These are phyloP conservation scores for Craterostigma plantagineum DNA, from an alignment of 257 asterid genomes.

Conservation along the genomic window DNA sequence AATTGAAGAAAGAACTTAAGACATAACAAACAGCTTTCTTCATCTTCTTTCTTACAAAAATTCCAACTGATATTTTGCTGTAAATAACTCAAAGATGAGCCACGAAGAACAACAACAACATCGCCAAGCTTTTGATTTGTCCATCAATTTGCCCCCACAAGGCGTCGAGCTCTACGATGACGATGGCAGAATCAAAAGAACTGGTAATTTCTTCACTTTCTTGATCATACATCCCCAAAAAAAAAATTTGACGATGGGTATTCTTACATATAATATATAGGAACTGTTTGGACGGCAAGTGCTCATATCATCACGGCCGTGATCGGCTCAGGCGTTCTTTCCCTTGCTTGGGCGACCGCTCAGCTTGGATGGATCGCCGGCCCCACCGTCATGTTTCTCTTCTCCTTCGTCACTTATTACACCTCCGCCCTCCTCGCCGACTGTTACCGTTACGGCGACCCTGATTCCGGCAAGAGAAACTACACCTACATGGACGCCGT, in stretches of 20 bases:
- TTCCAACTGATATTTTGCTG: background rate
- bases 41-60: too few relatives aligned
- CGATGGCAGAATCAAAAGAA: conserved; percentile 31
- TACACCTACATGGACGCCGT: conserved; percentile 27
- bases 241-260: too few relatives aligned
- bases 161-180: conserved; percentile 27
- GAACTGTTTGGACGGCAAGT: conserved; percentile 44
- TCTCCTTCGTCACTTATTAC: conserved; percentile 16
- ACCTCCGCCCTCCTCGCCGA: conserved; percentile 21
- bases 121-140: conserved; percentile 29
- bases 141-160: conserved; percentile 18
- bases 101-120: conserved; percentile 18
- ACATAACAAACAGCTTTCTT: too few relatives aligned
- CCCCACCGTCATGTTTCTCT: conserved; percentile 17
- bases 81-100: conserved; percentile 26
- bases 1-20: too few relatives aligned
- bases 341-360: conserved; percentile 54
- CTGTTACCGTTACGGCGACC: conserved; percentile 27
- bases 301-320: conserved; percentile 53
- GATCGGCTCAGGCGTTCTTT: conserved; percentile 43
- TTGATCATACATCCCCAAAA: too few relatives aligned
- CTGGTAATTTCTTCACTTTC: conserved; percentile 15
- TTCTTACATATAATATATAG: conserved; percentile 11
- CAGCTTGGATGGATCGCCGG: conserved; percentile 54
- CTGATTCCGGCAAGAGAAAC: conserved; percentile 16